Conservation (phyloP, 306 rosid genomes). For the Dryas alaskensis region DNA sequence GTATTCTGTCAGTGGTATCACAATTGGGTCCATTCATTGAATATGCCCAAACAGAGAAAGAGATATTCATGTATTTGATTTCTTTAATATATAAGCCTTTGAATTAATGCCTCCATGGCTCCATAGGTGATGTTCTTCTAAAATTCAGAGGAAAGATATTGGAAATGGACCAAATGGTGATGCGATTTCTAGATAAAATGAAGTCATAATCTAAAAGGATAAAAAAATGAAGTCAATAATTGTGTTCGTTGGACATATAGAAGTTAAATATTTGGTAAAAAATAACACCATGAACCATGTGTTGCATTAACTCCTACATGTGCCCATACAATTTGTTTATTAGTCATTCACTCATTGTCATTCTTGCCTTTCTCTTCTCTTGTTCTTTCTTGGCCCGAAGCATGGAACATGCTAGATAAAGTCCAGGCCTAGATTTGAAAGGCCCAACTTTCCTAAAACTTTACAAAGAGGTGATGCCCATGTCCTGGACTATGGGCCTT, state of each 20-base stretch:
- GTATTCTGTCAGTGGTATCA: background rate
- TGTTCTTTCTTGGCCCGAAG: background rate
- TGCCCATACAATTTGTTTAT: background rate
- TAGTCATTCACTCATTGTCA: background rate
- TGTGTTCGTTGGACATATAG: background rate
- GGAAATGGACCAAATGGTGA: too few relatives aligned
- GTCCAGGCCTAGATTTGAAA: background rate
- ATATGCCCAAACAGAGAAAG: constrained; percentile 2
- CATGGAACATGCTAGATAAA: background rate
- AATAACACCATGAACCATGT: background rate
- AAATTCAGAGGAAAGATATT: background rate
- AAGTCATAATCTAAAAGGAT: background rate
- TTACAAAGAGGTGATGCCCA: too few relatives aligned
- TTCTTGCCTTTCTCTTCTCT: background rate
- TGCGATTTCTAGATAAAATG: background rate
- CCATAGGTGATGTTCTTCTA: background rate
- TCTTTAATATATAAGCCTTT: too few relatives aligned
- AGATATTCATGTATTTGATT: constrained; percentile 7
- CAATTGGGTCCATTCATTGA: background rate
- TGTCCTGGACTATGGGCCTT: background rate
- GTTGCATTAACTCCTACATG: background rate
- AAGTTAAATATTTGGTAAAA: background rate
- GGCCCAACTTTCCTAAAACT: background rate
- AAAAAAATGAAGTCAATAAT: background rate
- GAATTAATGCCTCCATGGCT: background rate